Conservation (phyloP, 2,329 filamentous ascomycete species). For the Tolypocladium guangdongense region DNA sequence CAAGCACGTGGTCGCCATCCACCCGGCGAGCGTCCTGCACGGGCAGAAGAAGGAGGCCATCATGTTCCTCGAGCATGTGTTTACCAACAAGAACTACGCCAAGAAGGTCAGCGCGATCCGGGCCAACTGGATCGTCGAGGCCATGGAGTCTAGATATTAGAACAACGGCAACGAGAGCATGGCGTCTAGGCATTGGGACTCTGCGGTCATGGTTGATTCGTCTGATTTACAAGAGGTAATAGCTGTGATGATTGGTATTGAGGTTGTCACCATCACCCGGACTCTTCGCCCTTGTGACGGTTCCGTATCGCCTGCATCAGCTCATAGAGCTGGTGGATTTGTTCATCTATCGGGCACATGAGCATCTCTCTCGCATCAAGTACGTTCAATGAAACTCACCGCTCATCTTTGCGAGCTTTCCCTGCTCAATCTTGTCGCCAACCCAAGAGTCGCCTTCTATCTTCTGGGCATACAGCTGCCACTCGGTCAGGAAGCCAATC, state of each 20-base stretch:
- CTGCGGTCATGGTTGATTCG: not conserved
- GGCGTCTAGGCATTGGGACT: not conserved
- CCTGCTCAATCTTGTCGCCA: conserved; percentile 71
- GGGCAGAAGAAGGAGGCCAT: conserved; percentile 55
- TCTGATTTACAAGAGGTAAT: not conserved
- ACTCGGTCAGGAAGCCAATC: conserved; percentile 94
- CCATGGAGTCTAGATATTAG: conserved; percentile 22
- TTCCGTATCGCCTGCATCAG: conserved; percentile 72
- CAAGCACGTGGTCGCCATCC: conserved; percentile 49
- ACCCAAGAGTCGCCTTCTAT: conserved; percentile 80
- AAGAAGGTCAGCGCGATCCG: conserved; percentile 55
- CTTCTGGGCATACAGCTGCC: conserved; percentile 90
- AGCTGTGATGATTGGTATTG: not conserved
- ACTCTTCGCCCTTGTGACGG: conserved; percentile 13
- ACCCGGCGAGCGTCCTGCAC: conserved; percentile 52
- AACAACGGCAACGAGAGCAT: not conserved
- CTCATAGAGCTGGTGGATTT: conserved; percentile 88
- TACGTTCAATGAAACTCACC: conserved; percentile 41
- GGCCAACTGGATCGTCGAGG: conserved; percentile 46
- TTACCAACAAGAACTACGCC: conserved; percentile 54
- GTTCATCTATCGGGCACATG: conserved; percentile 55
- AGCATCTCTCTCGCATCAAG: not conserved
- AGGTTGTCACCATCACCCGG: conserved; percentile 11
- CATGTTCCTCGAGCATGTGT: conserved; percentile 59
- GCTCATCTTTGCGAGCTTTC: conserved; percentile 87